phyloP scores from a whole-genome alignment of 768 basidiomycete genomes.

The Rhodotorula diobovata region DNA sequence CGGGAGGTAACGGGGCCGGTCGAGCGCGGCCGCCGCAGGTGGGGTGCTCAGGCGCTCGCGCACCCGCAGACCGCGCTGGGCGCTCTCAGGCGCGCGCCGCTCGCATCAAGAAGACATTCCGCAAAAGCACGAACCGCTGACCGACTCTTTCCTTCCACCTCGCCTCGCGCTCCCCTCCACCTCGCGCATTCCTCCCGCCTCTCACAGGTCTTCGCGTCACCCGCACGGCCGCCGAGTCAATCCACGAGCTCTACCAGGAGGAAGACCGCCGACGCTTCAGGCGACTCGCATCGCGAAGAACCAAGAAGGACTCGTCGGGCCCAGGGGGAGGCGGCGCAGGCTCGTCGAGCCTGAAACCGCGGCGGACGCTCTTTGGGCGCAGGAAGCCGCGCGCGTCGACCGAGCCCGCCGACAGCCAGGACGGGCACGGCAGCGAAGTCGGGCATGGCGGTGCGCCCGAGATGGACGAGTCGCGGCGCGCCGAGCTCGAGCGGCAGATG shows the following conservation, averaged over 20 bases:
- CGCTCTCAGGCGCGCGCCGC: no score
- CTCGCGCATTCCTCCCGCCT: not conserved
- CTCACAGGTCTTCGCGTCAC: slow-evolving; percentile 65
- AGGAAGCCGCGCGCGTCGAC: slow-evolving; percentile 13
- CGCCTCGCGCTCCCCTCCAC: not conserved
- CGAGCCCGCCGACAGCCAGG: slow-evolving; percentile 23
- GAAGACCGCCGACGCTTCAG: slow-evolving; percentile 51
- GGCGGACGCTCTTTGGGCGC: slow-evolving; percentile 15
- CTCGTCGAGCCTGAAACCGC: slow-evolving; percentile 16
- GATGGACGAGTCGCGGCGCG: slow-evolving; percentile 23
- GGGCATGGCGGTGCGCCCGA: slow-evolving; percentile 11
- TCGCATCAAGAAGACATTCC: no score
- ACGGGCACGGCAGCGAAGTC: not conserved
- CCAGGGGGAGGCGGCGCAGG: no score
- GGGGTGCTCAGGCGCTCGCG: no score
- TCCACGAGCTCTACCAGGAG: slow-evolving; percentile 76
- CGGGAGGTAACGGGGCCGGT: no score
- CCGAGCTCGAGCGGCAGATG: slow-evolving; percentile 30
- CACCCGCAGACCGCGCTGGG: no score
- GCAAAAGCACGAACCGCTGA: no score
- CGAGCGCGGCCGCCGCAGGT: no score
- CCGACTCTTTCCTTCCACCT: not conserved
- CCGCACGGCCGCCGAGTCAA: slow-evolving; percentile 84
- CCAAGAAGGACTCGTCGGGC: slow-evolving; percentile 4
- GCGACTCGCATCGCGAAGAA: slow-evolving; percentile 19